Percentiles rank a stretch among this genome's conserved stretches.
phyloP scores from a whole-genome alignment of 129 eudicot genomes.

The Escallonia rubra region DNA sequence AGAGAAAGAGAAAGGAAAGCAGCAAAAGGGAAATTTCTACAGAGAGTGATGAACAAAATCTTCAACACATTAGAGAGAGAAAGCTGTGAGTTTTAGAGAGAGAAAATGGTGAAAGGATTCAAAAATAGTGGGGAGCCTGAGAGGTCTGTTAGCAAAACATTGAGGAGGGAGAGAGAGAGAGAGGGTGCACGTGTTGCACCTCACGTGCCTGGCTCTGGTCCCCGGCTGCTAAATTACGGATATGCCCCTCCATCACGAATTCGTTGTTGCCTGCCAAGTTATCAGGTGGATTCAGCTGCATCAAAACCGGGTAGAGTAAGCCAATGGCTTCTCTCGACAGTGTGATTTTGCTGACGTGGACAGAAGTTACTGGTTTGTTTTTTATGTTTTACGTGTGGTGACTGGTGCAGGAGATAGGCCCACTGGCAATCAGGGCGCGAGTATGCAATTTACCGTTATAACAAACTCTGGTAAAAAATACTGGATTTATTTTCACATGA shows the following conservation, averaged over 20 bases:
- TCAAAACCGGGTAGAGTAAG: too few relatives aligned
- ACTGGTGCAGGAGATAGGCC: too few relatives aligned
- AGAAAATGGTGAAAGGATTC: background rate
- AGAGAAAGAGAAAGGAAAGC: background rate
- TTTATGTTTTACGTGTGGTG: too few relatives aligned
- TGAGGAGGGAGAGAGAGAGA: background rate
- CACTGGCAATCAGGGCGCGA: too few relatives aligned
- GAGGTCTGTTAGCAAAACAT: background rate
- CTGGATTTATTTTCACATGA: too few relatives aligned
- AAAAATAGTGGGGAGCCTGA: background rate
- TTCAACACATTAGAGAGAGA: background rate
- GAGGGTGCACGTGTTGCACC: background rate
- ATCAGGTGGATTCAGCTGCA: too few relatives aligned
- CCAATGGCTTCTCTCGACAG: too few relatives aligned
- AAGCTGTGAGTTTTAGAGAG: background rate
- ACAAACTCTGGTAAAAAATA: too few relatives aligned
- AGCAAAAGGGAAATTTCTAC: background rate
- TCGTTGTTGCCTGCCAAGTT: too few relatives aligned
- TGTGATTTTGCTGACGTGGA: too few relatives aligned
- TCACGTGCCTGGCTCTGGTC: background rate
- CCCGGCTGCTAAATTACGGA: background rate
- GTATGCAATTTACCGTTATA: too few relatives aligned
- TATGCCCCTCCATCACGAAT: background rate
- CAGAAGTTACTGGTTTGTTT: too few relatives aligned
- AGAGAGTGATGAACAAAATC: background rate